Evolutionary conservation across 2,329 filamentous ascomycete species (phyloP).

Genomic region (Diaporthe citri): DNA sequence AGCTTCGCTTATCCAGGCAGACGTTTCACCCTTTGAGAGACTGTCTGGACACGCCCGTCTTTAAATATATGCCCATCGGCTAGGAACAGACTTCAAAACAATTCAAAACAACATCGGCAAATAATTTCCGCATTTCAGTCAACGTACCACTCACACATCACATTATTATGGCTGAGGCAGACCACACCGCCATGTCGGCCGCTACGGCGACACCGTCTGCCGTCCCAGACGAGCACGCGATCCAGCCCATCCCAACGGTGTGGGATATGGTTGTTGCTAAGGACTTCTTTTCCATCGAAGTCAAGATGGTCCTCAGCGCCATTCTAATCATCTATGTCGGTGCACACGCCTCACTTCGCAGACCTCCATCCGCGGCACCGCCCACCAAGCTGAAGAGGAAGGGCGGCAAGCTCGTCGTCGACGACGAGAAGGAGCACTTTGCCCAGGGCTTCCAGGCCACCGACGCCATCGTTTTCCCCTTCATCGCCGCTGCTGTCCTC

Average conservation of each 20-base stretch:
- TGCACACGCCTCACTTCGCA: slow-evolving; percentile 85
- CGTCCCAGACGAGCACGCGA: slow-evolving; percentile 28
- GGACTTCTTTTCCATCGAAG: slow-evolving; percentile 60
- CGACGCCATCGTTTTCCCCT: slow-evolving; percentile 87
- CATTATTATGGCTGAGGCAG: slow-evolving; percentile 32
- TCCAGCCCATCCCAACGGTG: slow-evolving; percentile 14
- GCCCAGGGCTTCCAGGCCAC: slow-evolving; percentile 75
- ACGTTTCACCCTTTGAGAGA: not conserved
- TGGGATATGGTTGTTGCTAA: slow-evolving; percentile 32
- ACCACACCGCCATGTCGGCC: not conserved
- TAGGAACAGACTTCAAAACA: not conserved
- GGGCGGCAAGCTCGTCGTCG: slow-evolving; percentile 49
- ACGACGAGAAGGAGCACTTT: slow-evolving; percentile 66
- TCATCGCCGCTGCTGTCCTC: slow-evolving; percentile 80
- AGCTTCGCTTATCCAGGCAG: not conserved
- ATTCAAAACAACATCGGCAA: not conserved
- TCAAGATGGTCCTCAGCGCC: slow-evolving; percentile 71
- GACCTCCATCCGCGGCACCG: slow-evolving; percentile 82
- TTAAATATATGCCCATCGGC: not conserved
- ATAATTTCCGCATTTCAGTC: not conserved
- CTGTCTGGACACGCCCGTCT: not conserved
- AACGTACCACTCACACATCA: not conserved
- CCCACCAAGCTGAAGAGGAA: slow-evolving; percentile 57
- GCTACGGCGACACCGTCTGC: slow-evolving; percentile 6
- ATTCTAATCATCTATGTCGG: slow-evolving; percentile 87